Percentiles rank a stretch among this genome's conserved stretches.
phyloP scores from a whole-genome alignment of 2,329 filamentous ascomycete species.

The Aspergillus sp. region DNA sequence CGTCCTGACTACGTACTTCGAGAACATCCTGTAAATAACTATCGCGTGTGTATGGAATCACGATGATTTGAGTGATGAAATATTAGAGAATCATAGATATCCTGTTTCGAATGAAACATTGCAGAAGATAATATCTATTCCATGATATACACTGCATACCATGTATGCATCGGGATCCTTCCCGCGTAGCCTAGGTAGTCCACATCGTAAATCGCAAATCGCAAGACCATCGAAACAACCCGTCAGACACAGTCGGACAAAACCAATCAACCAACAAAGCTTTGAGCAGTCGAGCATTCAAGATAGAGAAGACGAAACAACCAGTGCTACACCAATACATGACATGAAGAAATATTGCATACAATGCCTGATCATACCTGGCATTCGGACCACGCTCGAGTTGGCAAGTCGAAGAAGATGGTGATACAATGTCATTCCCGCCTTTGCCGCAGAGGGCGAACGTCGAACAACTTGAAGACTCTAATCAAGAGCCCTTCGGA shows the following conservation, averaged over 20 bases:
- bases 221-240: not conserved
- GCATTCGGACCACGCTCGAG: constrained; percentile 3
- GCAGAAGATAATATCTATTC: constrained; percentile 11
- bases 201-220: not conserved
- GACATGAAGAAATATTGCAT: constrained; percentile 7
- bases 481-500: constrained; percentile 56
- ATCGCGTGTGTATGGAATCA: not conserved
- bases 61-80: not conserved
- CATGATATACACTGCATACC: constrained; percentile 27
- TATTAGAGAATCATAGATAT: too few species aligned
- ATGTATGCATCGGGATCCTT: constrained; percentile 12
- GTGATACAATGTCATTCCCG: constrained; percentile 17
- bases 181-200: not conserved
- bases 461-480: not conserved
- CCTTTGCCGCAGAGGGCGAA: constrained; percentile 14
- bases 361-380: constrained; percentile 12
- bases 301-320: constrained; percentile 1
- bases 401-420: constrained; percentile 9
- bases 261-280: not conserved
- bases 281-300: not conserved
- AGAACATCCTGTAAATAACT: constrained; percentile 29
- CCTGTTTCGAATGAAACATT: too few species aligned
- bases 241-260: constrained; percentile 8
- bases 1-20: constrained; percentile 36
- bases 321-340: constrained; percentile 8